Conservation (phyloP, 1,284 basidiomycete genomes). For the Coniferiporia weirii region DNA sequence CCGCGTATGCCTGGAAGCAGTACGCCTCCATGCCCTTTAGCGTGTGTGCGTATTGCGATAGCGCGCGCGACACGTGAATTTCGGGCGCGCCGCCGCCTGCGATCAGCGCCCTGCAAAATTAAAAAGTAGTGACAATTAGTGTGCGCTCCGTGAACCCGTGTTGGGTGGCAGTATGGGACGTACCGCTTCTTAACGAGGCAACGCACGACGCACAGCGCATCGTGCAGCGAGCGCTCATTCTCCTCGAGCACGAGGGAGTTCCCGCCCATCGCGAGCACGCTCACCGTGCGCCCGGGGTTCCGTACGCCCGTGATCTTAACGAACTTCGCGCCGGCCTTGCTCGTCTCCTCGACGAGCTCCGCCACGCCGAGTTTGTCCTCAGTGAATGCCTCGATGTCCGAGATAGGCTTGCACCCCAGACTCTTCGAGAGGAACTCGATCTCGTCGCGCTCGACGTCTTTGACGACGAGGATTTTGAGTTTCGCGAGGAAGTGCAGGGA, state of each 20-base stretch:
- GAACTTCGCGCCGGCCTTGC: slow-evolving; percentile 83
- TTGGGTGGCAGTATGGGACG: slow-evolving; percentile 23
- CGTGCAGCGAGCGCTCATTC: slow-evolving; percentile 94
- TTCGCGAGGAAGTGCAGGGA: slow-evolving; percentile 99
- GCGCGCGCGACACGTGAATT: slow-evolving; percentile 92
- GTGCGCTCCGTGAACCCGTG: neutral
- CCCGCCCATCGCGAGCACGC: slow-evolving; percentile 91
- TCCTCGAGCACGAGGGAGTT: slow-evolving; percentile 96
- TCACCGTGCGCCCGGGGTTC: slow-evolving; percentile 93
- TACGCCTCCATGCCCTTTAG: slow-evolving; percentile 99
- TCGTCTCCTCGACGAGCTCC: slow-evolving; percentile 91
- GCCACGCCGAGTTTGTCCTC: slow-evolving; percentile 98
- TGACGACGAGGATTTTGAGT: slow-evolving; percentile 95
- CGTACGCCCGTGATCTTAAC: slow-evolving; percentile 95
- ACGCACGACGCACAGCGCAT: slow-evolving; percentile 96
- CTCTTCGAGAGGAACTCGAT: slow-evolving; percentile 97
- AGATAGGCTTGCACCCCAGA: slow-evolving; percentile 92
- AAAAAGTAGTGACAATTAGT: slow-evolving; percentile 8
- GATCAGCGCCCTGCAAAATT: slow-evolving; percentile 73
- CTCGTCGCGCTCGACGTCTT: slow-evolving; percentile 98
- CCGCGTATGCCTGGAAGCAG: slow-evolving; percentile 98
- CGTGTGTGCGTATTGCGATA: slow-evolving; percentile 90
- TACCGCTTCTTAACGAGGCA: slow-evolving; percentile 98
- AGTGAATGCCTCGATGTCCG: slow-evolving; percentile 98
- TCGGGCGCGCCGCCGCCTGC: slow-evolving; percentile 98